These are phyloP conservation scores for Candida odintsovae DNA, from an alignment of 805 yeast genomes.

Conservation along the genomic window DNA sequence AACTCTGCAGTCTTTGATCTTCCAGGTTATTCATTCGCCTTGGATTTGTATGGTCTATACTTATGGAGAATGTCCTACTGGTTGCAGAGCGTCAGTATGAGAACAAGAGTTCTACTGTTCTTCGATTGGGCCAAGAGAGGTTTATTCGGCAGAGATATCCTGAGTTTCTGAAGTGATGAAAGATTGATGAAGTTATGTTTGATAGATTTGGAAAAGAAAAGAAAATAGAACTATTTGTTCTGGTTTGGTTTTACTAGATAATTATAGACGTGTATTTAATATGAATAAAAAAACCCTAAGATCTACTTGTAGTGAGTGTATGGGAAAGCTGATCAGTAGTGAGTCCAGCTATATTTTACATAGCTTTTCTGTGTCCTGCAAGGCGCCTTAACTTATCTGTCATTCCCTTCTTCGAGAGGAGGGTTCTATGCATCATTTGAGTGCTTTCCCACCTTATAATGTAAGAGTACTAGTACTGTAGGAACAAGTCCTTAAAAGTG, in stretches of 20 bases:
- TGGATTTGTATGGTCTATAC: conserved; percentile 67
- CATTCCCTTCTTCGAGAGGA: too few relatives aligned
- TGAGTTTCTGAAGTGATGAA: conserved; percentile 15
- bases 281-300: neutral
- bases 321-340: too few relatives aligned
- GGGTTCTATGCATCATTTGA: too few relatives aligned
- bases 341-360: too few relatives aligned
- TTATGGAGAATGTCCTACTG: conserved; percentile 69
- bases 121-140: conserved; percentile 69
- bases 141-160: conserved; percentile 45
- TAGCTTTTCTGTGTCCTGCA: too few relatives aligned
- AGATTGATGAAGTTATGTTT: neutral
- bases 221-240: neutral
- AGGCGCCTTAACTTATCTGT: too few relatives aligned
- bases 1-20: conserved; percentile 66
- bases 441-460: too few relatives aligned
- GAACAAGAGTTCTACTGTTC: conserved; percentile 57
- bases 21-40: conserved; percentile 55
- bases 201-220: neutral
- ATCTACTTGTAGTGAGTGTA: neutral
- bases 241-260: neutral
- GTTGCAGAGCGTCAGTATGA: conserved; percentile 58
- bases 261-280: neutral
- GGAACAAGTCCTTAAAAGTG: too few relatives aligned
- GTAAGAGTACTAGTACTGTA: too few relatives aligned